These are phyloP conservation scores for Eimeria tenella DNA, from an alignment of 169 alveolate species.

Conservation along the genomic window DNA sequence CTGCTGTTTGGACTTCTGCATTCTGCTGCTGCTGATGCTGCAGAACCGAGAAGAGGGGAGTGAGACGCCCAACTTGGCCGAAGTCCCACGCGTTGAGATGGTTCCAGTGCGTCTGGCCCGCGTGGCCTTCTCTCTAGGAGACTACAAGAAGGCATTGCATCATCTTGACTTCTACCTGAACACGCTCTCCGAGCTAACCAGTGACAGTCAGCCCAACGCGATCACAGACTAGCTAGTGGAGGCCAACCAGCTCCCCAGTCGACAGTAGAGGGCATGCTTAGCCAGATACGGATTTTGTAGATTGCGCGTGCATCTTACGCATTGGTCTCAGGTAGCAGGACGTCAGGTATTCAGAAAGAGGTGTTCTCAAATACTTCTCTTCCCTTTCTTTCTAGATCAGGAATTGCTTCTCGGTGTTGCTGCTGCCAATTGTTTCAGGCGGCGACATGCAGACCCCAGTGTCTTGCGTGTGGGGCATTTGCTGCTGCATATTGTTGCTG, in stretches of 20 bases:
- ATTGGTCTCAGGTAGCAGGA: neutral
- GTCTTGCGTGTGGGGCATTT: conserved; percentile 79
- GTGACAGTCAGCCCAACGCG: conserved; percentile 64
- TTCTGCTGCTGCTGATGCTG: conserved; percentile 14
- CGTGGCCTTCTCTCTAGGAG: conserved; percentile 67
- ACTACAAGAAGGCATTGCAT: conserved; percentile 76
- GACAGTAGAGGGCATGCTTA: no score
- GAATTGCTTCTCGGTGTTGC: neutral
- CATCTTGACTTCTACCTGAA: conserved; percentile 74
- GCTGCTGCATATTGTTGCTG: conserved; percentile 79
- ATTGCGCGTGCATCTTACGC: no score
- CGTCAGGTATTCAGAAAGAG: neutral
- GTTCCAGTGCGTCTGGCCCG: conserved; percentile 73
- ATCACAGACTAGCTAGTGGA: neutral
- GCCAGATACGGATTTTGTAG: no score
- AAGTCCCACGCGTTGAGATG: conserved; percentile 64
- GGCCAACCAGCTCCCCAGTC: neutral
- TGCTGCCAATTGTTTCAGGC: conserved; percentile 58
- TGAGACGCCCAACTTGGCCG: conserved; percentile 57
- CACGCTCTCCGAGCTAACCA: conserved; percentile 77
- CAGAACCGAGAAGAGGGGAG: conserved; percentile 71
- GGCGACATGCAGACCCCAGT: conserved; percentile 78
- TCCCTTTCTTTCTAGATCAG: neutral
- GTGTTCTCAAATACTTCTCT: neutral
- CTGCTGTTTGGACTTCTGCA: neutral